Conservation (phyloP, 2,329 filamentous ascomycete species). For the Ophiocordyceps camponoti-saundersi region DNA sequence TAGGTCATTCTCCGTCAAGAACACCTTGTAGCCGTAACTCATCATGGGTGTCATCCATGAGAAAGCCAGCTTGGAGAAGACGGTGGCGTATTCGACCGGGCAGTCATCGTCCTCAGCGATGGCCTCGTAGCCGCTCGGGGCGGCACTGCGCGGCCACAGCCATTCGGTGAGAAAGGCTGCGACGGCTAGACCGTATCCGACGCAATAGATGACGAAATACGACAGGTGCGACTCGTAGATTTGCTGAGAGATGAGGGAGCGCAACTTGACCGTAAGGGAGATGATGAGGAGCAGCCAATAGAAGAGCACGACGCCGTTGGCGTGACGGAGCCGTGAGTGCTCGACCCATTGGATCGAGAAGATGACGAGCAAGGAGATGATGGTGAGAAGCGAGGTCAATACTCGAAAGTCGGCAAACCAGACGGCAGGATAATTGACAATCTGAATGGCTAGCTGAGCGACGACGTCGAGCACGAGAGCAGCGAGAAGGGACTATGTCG, state of each 20-base stretch:
- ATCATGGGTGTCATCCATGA: constrained; percentile 99
- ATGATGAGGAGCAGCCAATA: constrained; percentile 84
- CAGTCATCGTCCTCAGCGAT: constrained; percentile 44
- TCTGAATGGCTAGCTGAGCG: constrained; percentile 61
- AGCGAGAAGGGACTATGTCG: constrained; percentile 36
- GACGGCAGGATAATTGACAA: constrained; percentile 46
- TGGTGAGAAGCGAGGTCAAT: constrained; percentile 58
- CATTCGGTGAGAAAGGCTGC: constrained; percentile 68
- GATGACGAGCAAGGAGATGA: constrained; percentile 57
- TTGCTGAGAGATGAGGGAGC: constrained; percentile 67
- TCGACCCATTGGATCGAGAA: constrained; percentile 75
- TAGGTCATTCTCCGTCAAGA: constrained; percentile 82
- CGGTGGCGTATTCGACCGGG: constrained; percentile 75
- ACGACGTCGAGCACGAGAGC: constrained; percentile 51
- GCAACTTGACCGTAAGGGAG: constrained; percentile 63
- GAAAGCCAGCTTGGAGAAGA: constrained; percentile 89
- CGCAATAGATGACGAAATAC: constrained; percentile 63
- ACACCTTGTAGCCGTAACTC: constrained; percentile 84
- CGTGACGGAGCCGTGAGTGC: constrained; percentile 64
- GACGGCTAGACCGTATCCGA: constrained; percentile 52
- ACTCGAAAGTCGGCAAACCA: constrained; percentile 76
- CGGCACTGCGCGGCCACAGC: constrained; percentile 61
- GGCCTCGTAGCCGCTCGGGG: constrained; percentile 35
- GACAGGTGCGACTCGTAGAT: constrained; percentile 46
- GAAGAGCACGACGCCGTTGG: constrained; percentile 77